These are phyloP conservation scores for Fusarium floridanum DNA, from an alignment of 2,329 filamentous ascomycete genomes.

Conservation along the genomic window DNA sequence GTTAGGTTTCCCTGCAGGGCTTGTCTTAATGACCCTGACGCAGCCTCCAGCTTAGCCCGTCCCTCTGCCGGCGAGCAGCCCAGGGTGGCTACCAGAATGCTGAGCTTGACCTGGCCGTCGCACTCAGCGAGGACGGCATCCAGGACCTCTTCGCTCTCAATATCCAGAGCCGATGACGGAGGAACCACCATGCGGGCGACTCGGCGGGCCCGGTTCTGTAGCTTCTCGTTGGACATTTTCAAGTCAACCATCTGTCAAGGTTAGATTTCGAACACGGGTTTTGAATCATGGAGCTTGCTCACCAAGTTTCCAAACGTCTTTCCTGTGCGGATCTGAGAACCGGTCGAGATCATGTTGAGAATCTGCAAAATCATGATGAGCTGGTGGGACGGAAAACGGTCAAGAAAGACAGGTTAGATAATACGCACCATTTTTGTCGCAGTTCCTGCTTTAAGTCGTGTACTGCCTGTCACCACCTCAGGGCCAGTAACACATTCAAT, in stretches of 20 bases:
- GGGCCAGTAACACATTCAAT: slow-evolving; percentile 17
- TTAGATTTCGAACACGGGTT: background rate
- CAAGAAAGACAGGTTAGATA: background rate
- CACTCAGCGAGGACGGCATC: slow-evolving; percentile 13
- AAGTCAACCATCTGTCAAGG: background rate
- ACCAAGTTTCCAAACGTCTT: background rate
- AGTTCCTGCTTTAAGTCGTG: slow-evolving; percentile 15
- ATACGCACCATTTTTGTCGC: slow-evolving; percentile 13
- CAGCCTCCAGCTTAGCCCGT: background rate
- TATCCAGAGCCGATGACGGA: slow-evolving; percentile 9
- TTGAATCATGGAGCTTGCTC: background rate
- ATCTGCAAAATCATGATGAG: background rate
- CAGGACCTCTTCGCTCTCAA: slow-evolving; percentile 6
- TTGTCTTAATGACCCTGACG: slow-evolving; percentile 3
- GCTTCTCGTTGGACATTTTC: background rate
- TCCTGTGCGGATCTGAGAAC: background rate
- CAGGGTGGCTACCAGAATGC: slow-evolving; percentile 11
- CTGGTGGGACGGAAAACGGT: background rate
- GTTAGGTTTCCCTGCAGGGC: background rate
- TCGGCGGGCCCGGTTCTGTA: background rate
- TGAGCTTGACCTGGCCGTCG: slow-evolving; percentile 24
- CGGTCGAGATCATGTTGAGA: background rate
- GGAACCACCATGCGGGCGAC: slow-evolving; percentile 10
- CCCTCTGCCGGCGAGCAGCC: slow-evolving; percentile 9
- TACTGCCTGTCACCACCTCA: slow-evolving; percentile 11